Evolutionary conservation across 1,284 basidiomycete genomes (phyloP), one percentile per base, ranked within the genome.

Genomic region (Malassezia furfur): DNA sequence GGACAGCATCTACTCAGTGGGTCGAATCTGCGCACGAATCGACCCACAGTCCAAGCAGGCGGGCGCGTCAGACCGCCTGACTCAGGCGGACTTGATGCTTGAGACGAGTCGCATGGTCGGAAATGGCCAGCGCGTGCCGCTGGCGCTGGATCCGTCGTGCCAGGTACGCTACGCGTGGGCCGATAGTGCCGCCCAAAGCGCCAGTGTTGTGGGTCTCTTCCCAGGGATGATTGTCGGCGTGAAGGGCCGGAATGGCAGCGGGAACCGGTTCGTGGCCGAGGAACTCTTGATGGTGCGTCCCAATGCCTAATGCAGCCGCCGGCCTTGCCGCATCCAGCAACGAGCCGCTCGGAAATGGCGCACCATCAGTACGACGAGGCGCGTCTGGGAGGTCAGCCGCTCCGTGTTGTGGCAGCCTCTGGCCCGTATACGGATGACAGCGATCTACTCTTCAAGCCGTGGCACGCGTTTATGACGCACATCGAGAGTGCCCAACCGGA

Each of bases 231-330:
- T 98, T 44, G 85, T 87, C 0, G 88, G 86, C 2, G 73, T 96
- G n/a, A 86, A 83, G 63, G 94, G 94, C 0, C 82, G 82, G 67
- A 96, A 96, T 74, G 91, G 90, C 2, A 88, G 89, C 1, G 91
- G 88, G 5, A 84, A 83, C 2, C 84, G 83, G 74, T 98, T 96
- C 72, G 80, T 84, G 14, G 91, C 86, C 0, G 82, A 83, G 25
- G 90, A 96, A 69, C 79, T 96, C 12, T 75, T 96, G 35, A 79
- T 85, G 65, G 90, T 86, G 61, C 55, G 78, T 72, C 1, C 21
- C 21, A 12, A 9, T 7, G 25, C 43, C 32, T 17, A 36, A 35
- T 12, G n/a, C 45, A 63, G 60, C 67, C 66, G 19, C 68, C 72
- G 2, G 55, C 69, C 0, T 48, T 72, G 28, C 67, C 68, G 0